Conservation (phyloP, 164 flowering plant genomes). For the Aristolochia fimbriata region DNA sequence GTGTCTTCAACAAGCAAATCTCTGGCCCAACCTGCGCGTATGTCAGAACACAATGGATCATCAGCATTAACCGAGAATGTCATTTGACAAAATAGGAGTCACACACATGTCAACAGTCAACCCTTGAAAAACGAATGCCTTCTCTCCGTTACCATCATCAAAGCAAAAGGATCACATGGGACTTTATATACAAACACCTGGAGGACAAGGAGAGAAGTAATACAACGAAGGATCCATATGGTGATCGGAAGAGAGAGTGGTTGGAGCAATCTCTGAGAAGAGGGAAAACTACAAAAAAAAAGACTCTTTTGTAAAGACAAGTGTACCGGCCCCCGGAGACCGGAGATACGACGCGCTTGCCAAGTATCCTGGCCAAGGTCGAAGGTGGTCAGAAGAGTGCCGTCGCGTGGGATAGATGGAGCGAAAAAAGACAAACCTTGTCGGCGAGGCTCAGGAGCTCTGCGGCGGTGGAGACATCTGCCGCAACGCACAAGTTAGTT, state of each 20-base stretch:
- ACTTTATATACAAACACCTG: no score
- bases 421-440: constrained; percentile 30
- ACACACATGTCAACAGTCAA: not conserved
- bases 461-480: constrained; percentile 72
- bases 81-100: not conserved
- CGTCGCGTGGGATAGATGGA: not conserved
- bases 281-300: no score
- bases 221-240: no score
- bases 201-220: no score
- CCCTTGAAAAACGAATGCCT: not conserved
- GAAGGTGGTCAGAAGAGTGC: not conserved
- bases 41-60: not conserved
- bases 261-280: no score
- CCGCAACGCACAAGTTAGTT: constrained; percentile 81
- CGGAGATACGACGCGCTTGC: no score
- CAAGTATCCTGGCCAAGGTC: not conserved
- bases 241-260: no score
- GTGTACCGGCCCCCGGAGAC: no score
- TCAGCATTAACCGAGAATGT: not conserved
- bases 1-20: constrained; percentile 88
- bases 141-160: no score
- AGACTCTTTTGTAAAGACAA: no score
- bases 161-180: no score
- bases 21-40: constrained; percentile 88
- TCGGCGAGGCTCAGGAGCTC: constrained; percentile 73